Evolutionary conservation across 371 early-diverging fungal species (phyloP).

Genomic region (Dinochytrium kinnereticum): DNA sequence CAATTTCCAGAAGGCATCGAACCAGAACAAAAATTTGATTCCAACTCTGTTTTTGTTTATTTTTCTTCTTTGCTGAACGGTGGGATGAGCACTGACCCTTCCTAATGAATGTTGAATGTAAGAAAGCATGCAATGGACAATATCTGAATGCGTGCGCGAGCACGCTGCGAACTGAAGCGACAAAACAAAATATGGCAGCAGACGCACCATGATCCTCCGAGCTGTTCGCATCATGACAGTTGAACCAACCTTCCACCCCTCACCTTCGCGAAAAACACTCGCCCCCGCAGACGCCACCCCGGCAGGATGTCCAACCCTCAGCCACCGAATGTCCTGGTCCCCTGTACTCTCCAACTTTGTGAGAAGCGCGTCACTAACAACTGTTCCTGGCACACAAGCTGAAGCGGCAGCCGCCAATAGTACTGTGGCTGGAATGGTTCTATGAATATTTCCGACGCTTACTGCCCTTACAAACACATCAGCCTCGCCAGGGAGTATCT

Average conservation of each 20-base stretch:
- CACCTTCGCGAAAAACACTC: not conserved
- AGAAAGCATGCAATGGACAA: too few species aligned
- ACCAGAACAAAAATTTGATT: too few species aligned
- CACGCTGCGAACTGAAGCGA: too few species aligned
- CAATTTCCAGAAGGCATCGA: too few species aligned
- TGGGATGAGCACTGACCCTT: too few species aligned
- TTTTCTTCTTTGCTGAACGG: too few species aligned
- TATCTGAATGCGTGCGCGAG: too few species aligned
- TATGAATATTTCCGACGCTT: constrained; percentile 24
- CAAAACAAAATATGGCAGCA: too few species aligned
- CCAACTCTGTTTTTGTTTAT: too few species aligned
- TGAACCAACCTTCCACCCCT: constrained; percentile 2
- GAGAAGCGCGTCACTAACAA: not conserved
- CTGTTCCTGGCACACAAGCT: constrained; percentile 11
- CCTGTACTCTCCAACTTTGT: not conserved
- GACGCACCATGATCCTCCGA: constrained; percentile 19
- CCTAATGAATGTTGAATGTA: too few species aligned
- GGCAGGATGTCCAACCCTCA: constrained; percentile 28
- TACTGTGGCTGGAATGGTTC: constrained; percentile 19
- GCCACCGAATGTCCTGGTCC: constrained; percentile 2
- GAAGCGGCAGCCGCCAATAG: constrained; percentile 20
- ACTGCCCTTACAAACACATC: constrained; percentile 18
- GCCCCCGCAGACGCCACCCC: constrained; percentile 26
- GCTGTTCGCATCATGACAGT: constrained; percentile 20
- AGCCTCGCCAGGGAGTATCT: not conserved